Conservation (phyloP, 2,329 filamentous ascomycete species). For the Hypoxylon sp. region DNA sequence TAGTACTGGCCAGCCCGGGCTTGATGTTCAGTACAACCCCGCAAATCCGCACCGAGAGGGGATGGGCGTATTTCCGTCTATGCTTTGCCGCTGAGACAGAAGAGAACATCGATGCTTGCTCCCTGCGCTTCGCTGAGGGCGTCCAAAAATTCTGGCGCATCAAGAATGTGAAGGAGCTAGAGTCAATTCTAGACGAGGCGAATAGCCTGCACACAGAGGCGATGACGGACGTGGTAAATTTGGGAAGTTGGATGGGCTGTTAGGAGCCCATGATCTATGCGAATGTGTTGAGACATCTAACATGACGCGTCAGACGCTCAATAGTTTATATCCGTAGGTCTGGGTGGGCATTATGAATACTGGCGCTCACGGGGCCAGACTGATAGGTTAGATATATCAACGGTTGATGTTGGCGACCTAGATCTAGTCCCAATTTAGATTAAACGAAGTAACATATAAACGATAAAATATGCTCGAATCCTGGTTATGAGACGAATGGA, state of each 20-base stretch:
- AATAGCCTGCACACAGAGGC: constrained; percentile 44
- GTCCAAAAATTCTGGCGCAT: constrained; percentile 83
- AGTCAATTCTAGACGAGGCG: constrained; percentile 68
- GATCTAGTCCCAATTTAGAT: constrained; percentile 19
- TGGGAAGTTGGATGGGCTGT: constrained; percentile 50
- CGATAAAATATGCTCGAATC: not conserved
- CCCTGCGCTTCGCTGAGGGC: constrained; percentile 76
- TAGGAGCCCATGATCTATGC: constrained; percentile 27
- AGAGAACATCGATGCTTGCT: constrained; percentile 74
- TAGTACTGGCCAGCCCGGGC: constrained; percentile 80
- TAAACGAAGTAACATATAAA: constrained; percentile 12
- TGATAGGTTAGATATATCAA: constrained; percentile 5
- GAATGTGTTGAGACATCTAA: not conserved
- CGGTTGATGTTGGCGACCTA: not conserved
- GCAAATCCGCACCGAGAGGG: constrained; percentile 69
- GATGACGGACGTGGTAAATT: constrained; percentile 42
- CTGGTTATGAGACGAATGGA: not conserved
- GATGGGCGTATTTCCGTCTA: constrained; percentile 81
- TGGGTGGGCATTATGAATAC: not conserved
- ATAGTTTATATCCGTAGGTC: constrained; percentile 6
- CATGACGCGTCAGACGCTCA: not conserved
- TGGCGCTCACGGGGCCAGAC: constrained; percentile 1
- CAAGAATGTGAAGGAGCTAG: constrained; percentile 75
- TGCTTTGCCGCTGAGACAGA: constrained; percentile 90
- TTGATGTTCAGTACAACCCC: constrained; percentile 79